Percentiles rank a stretch among this genome's conserved stretches.
Conservation (phyloP, 1,284 basidiomycete species). For the Ustanciosporium gigantosporum region DNA sequence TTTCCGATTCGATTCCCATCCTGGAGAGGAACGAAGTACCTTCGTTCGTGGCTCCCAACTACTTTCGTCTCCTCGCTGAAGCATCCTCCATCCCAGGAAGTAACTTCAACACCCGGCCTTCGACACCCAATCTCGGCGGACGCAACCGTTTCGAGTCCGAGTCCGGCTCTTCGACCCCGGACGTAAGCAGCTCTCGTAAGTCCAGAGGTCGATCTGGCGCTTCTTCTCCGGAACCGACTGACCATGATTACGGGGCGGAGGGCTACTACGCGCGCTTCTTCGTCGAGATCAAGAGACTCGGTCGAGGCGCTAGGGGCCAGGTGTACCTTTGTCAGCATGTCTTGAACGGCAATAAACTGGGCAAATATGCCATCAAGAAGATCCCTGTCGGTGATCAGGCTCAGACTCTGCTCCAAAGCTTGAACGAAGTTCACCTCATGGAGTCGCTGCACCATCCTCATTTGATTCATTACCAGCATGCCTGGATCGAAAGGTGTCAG, state of each 20-base stretch:
- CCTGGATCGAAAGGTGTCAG: slow-evolving; percentile 75
- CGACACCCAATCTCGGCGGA: slow-evolving; percentile 1
- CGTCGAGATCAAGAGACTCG: slow-evolving; percentile 78
- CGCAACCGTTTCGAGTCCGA: slow-evolving; percentile 18
- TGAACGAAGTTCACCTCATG: slow-evolving; percentile 72
- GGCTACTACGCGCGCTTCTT: slow-evolving; percentile 74
- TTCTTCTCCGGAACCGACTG: slow-evolving; percentile 16
- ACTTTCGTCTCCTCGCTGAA: slow-evolving; percentile 47
- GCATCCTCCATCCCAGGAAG: slow-evolving; percentile 7
- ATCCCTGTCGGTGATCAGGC: slow-evolving; percentile 78
- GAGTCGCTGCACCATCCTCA: slow-evolving; percentile 87
- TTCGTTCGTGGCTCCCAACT: slow-evolving; percentile 42
- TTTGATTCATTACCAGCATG: slow-evolving; percentile 90
- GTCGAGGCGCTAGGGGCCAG: slow-evolving; percentile 88
- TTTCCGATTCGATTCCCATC: not conserved
- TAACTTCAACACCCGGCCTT: slow-evolving; percentile 1
- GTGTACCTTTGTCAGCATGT: slow-evolving; percentile 85
- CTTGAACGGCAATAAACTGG: slow-evolving; percentile 75
- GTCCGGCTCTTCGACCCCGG: slow-evolving; percentile 18
- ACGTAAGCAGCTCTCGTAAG: slow-evolving; percentile 1
- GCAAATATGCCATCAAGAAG: slow-evolving; percentile 82
- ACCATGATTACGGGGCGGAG: slow-evolving; percentile 52
- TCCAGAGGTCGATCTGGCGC: not conserved
- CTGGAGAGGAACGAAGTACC: slow-evolving; percentile 11
- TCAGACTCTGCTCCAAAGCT: slow-evolving; percentile 35